Conservation (phyloP, 1,284 basidiomycete species). For the Microbotryum scabiosae region DNA sequence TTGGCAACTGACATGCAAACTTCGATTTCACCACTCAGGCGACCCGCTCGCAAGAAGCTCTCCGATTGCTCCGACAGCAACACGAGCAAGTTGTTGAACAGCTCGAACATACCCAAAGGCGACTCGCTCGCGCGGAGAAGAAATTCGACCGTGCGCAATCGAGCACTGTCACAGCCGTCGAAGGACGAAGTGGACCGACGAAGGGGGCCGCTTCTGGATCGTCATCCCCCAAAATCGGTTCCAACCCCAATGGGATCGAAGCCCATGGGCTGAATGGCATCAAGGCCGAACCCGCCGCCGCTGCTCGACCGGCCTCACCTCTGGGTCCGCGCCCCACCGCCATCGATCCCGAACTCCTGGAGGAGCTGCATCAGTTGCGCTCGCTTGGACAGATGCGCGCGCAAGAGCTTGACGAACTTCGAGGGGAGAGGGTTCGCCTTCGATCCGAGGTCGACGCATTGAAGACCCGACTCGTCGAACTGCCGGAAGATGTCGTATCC, state of each 20-base stretch:
- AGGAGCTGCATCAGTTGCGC: constrained; percentile 6
- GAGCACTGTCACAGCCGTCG: constrained; percentile 31
- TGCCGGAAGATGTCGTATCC: constrained; percentile 33
- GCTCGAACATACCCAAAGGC: constrained; percentile 29
- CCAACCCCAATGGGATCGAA: too few species aligned
- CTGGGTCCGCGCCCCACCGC: too few species aligned
- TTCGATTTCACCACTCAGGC: constrained; percentile 4
- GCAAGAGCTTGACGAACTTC: constrained; percentile 24
- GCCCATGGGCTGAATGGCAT: too few species aligned
- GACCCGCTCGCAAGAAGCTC: constrained; percentile 21
- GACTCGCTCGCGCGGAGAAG: constrained; percentile 31
- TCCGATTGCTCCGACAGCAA: constrained; percentile 22
- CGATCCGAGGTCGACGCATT: constrained; percentile 27
- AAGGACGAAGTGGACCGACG: constrained; percentile 12
- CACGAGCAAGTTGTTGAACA: constrained; percentile 28
- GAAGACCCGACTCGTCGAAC: constrained; percentile 26
- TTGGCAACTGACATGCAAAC: background rate
- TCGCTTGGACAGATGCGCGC: constrained; percentile 2
- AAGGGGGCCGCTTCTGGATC: too few species aligned
- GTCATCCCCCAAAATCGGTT: too few species aligned
- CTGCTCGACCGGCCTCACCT: too few species aligned
- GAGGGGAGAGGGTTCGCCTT: constrained; percentile 17
- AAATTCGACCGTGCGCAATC: constrained; percentile 32
- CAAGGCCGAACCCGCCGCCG: too few species aligned
- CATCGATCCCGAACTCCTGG: background rate